These are phyloP conservation scores for Solanum etuberosum DNA, from an alignment of 257 asterid genomes.

Conservation along the genomic window DNA sequence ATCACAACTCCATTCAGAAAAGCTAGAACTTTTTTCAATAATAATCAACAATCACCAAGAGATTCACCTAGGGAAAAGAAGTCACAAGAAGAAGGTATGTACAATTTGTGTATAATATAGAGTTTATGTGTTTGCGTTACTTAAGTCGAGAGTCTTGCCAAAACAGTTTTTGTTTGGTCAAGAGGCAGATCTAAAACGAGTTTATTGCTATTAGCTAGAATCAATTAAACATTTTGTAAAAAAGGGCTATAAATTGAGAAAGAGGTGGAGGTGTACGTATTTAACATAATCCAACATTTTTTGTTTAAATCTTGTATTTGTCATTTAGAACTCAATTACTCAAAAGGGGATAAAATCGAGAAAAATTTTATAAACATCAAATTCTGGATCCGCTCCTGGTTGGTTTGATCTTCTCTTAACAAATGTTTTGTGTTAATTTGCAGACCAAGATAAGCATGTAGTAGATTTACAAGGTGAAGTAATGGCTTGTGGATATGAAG, in stretches of 20 bases:
- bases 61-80: conserved; percentile 15
- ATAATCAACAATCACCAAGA: conserved; percentile 8
- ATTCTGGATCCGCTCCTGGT: not conserved
- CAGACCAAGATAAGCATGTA: not conserved
- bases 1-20: conserved; percentile 25
- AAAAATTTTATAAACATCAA: not conserved
- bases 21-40: conserved; percentile 29
- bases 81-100: conserved; percentile 18
- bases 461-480: conserved; percentile 74
- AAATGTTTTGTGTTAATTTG: not conserved
- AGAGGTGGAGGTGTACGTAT: not conserved
- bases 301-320: not conserved
- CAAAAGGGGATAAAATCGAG: not conserved
- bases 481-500: conserved; percentile 76
- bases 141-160: not conserved
- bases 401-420: not conserved
- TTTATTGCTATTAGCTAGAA: not conserved
- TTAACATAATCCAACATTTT: not conserved
- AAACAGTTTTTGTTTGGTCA: not conserved
- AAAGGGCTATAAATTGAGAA: too few species aligned
- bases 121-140: not conserved
- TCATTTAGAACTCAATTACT: not conserved
- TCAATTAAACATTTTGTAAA: not conserved
- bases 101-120: not conserved
- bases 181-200: not conserved